Conservation (phyloP, 768 basidiomycete species). For the Leccinum olivaceopallidum region DNA sequence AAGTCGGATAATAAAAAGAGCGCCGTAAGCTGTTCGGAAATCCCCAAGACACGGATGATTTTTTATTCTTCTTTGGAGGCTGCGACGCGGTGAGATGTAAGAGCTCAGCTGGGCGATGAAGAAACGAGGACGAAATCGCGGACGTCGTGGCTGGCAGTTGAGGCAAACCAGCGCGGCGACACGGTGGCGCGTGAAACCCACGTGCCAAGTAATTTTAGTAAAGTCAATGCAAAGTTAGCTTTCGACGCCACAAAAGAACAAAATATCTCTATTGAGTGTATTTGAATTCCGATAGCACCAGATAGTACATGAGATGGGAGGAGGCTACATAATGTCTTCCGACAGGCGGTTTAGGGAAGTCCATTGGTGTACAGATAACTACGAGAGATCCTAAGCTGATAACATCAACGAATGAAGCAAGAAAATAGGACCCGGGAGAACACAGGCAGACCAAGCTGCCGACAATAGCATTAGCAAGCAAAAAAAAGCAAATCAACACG, state of each 20-base stretch:
- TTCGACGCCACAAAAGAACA: conserved; percentile 10
- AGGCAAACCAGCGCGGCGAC: neutral
- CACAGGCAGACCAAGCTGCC: conserved; percentile 31
- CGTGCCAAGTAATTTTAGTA: neutral
- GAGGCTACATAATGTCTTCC: conserved; percentile 35
- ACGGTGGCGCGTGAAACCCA: neutral
- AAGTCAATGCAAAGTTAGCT: conserved; percentile 13
- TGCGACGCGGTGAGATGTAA: neutral
- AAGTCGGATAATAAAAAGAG: neutral
- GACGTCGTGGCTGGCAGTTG: neutral
- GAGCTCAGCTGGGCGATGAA: neutral
- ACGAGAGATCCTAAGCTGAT: conserved; percentile 31
- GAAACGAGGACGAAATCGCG: neutral
- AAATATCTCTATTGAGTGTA: conserved; percentile 19
- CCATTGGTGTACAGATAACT: conserved; percentile 35
- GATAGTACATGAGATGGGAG: conserved; percentile 28
- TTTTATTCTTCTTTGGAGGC: neutral
- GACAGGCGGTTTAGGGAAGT: conserved; percentile 22
- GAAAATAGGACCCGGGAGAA: conserved; percentile 23
- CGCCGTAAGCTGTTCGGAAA: conserved; percentile 10
- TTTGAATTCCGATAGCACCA: conserved; percentile 20
- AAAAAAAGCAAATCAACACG: conserved; percentile 16
- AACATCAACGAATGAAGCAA: conserved; percentile 18
- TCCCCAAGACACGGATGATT: neutral
- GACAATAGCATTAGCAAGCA: conserved; percentile 21